These are phyloP conservation scores for Ophiocordyceps sinensis DNA, from an alignment of 2,329 filamentous ascomycete species.

Conservation along the genomic window DNA sequence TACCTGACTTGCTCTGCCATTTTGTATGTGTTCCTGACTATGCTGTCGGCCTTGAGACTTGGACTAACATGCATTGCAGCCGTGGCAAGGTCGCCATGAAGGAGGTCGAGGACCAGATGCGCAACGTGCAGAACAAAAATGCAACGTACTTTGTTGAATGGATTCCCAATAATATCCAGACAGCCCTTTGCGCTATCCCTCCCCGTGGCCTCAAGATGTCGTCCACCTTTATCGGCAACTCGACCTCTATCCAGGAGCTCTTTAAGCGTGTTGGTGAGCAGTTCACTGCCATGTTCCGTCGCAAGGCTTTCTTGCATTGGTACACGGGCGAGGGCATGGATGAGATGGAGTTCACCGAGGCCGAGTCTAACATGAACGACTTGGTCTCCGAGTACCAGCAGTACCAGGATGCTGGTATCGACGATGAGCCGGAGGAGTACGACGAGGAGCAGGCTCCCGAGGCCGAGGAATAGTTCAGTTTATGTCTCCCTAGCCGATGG, in stretches of 20 bases:
- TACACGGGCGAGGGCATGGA: conserved; percentile 99
- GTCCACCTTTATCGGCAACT: conserved; percentile 97
- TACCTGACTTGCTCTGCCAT: conserved; percentile 99
- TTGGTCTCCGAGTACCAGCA: conserved; percentile 99
- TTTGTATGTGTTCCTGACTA: conserved; percentile 47
- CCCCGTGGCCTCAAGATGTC: conserved; percentile 98
- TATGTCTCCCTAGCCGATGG: neutral
- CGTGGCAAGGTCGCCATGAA: conserved; percentile 99
- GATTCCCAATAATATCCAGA: conserved; percentile 99
- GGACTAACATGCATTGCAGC: conserved; percentile 28
- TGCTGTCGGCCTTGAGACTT: neutral
- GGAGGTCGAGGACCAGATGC: conserved; percentile 99
- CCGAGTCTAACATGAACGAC: conserved; percentile 99
- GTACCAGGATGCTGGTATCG: conserved; percentile 97
- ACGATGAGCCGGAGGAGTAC: conserved; percentile 94
- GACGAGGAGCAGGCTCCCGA: conserved; percentile 70
- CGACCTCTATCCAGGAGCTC: conserved; percentile 98
- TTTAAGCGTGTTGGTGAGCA: conserved; percentile 99
- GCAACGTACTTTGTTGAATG: conserved; percentile 98
- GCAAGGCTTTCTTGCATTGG: conserved; percentile 99
- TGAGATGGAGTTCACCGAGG: conserved; percentile 99
- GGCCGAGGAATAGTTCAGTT: conserved; percentile 41
- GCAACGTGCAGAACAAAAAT: conserved; percentile 99
- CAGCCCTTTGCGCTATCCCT: conserved; percentile 95
- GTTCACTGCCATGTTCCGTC: conserved; percentile 99